A percentile compares a stretch with the other conserved stretches of the same genome.
Evolutionary conservation across 78 protist genomes (phyloP).

Genomic region (Dictyostelium brefeldianum): DNA sequence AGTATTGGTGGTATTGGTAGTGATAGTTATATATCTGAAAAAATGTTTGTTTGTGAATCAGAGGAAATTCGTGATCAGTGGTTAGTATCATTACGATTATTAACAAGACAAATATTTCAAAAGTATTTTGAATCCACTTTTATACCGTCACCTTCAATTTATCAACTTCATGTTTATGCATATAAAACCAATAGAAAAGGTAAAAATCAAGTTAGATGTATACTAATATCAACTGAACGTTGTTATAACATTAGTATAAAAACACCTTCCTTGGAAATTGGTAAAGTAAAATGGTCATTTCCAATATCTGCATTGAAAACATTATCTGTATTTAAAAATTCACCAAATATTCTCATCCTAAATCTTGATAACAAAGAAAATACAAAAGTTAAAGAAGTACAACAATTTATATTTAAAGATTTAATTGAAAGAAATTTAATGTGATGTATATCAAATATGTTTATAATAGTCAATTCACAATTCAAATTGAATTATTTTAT

Average conservation of each 20-base stretch:
- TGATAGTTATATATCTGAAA: constrained; percentile 28
- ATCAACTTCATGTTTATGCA: constrained; percentile 65
- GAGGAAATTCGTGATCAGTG: constrained; percentile 73
- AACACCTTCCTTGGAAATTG: constrained; percentile 48
- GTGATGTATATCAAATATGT: constrained; percentile 24
- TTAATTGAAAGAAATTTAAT: constrained; percentile 61
- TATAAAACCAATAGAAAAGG: constrained; percentile 73
- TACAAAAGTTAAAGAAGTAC: constrained; percentile 64
- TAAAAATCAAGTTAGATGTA: constrained; percentile 72
- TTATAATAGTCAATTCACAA: too few relatives aligned
- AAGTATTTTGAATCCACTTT: constrained; percentile 27
- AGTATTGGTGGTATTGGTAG: neutral
- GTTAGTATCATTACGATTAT: constrained; percentile 38
- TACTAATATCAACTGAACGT: constrained; percentile 64
- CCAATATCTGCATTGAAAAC: constrained; percentile 28
- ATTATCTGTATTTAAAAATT: neutral
- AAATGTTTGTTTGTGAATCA: constrained; percentile 49
- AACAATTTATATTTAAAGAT: constrained; percentile 70
- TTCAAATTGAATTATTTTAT: too few relatives aligned
- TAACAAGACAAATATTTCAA: constrained; percentile 56
- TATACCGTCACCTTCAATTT: constrained; percentile 61
- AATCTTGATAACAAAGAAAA: constrained; percentile 61
- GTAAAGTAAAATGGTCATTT: constrained; percentile 68
- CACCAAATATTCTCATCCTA: constrained; percentile 36
- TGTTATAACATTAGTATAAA: constrained; percentile 62